phyloP scores from a whole-genome alignment of 2,329 filamentous ascomycete species.

The Thelonectria olida region DNA sequence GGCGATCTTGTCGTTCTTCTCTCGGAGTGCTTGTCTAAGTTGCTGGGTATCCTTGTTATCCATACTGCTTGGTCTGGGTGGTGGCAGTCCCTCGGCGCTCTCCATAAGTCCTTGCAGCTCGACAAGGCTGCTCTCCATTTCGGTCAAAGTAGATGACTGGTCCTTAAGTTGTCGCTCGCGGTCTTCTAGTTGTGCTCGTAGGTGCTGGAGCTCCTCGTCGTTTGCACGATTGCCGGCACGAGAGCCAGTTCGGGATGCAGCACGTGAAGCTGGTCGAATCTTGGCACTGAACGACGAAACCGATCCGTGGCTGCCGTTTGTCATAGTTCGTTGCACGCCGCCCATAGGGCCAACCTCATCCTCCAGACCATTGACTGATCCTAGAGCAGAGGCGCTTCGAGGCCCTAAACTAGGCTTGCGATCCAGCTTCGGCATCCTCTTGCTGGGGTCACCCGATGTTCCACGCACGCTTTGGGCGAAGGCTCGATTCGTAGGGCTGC shows the following conservation, averaged over 20 bases:
- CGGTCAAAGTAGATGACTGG: constrained; percentile 80
- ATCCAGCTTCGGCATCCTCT: constrained; percentile 58
- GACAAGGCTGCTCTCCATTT: constrained; percentile 90
- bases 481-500: constrained; percentile 58
- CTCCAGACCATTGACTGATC: constrained; percentile 61
- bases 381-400: constrained; percentile 69
- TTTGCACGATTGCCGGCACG: constrained; percentile 56
- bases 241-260: constrained; percentile 50
- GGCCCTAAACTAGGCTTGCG: constrained; percentile 62
- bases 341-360: constrained; percentile 66
- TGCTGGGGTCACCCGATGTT: constrained; percentile 69
- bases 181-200: constrained; percentile 81
- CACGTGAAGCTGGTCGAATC: constrained; percentile 51
- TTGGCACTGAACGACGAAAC: constrained; percentile 64
- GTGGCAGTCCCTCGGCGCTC: constrained; percentile 55
- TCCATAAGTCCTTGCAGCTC: constrained; percentile 79
- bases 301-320: constrained; percentile 64
- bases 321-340: constrained; percentile 60
- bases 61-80: constrained; percentile 56
- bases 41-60: constrained; percentile 80
- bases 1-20: constrained; percentile 97
- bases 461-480: constrained; percentile 73
- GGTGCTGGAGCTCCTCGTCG: constrained; percentile 77
- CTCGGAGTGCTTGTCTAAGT: constrained; percentile 82
- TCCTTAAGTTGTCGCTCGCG: constrained; percentile 89